A percentile compares a stretch with the other conserved stretches of the same genome.
phyloP scores from a whole-genome alignment of 352 stramenopile genomes.

The Pythium plurisporium region DNA sequence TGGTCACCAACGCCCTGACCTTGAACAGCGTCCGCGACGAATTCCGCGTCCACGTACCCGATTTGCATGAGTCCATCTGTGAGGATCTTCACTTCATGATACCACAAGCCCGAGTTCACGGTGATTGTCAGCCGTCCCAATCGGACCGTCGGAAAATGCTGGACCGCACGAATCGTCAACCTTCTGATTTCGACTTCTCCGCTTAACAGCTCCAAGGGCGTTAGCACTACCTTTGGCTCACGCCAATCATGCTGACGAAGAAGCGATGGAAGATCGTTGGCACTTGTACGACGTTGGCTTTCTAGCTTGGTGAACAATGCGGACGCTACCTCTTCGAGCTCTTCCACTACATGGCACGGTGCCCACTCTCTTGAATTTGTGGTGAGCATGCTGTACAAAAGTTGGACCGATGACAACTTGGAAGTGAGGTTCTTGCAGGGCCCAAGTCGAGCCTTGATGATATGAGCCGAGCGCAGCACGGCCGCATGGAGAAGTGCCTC shows the following conservation, averaged over 20 bases:
- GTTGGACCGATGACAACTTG: neutral
- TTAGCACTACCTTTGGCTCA: neutral
- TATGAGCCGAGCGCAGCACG: neutral
- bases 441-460: neutral
- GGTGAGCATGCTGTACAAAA: neutral
- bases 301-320: neutral
- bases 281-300: neutral
- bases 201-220: constrained; percentile 45
- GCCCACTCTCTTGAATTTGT: neutral
- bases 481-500: neutral
- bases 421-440: neutral
- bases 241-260: neutral
- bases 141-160: constrained; percentile 79
- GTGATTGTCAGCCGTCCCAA: constrained; percentile 45
- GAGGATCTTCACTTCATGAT: constrained; percentile 88
- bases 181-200: constrained; percentile 61
- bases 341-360: neutral
- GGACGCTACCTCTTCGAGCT: constrained; percentile 9
- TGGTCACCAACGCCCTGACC: constrained; percentile 92
- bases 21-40: constrained; percentile 74
- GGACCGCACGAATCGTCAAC: constrained; percentile 50
- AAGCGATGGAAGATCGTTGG: neutral
- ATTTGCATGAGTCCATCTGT: constrained; percentile 92
- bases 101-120: constrained; percentile 70
- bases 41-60: constrained; percentile 87